Conservation (phyloP, 305 asterid species). For the Fraxinus velutina region DNA sequence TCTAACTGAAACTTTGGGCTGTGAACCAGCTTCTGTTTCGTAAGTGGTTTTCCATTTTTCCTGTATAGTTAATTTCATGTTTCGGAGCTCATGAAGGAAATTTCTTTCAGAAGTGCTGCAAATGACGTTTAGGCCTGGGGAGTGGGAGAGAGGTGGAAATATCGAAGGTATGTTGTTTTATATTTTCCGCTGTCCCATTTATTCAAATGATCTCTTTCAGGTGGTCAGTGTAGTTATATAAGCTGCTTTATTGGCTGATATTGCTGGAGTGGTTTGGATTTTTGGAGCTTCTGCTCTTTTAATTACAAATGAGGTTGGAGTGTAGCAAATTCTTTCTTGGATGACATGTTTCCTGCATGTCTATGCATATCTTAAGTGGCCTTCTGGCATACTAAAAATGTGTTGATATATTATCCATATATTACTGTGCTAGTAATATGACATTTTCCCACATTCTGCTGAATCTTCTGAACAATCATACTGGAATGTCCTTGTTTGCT, state of each 20-base stretch:
- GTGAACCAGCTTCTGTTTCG: background rate
- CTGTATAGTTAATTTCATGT: slow-evolving; percentile 8
- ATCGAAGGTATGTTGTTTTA: slow-evolving; percentile 51
- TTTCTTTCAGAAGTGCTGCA: slow-evolving; percentile 70
- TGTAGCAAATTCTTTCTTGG: slow-evolving; percentile 7
- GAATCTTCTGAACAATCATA: slow-evolving; percentile 5
- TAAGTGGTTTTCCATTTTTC: background rate
- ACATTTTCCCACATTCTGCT: background rate
- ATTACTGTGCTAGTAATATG: background rate
- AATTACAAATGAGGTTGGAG: slow-evolving; percentile 1
- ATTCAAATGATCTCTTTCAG: background rate
- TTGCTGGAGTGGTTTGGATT: slow-evolving; percentile 14
- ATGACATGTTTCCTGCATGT: slow-evolving; percentile 2
- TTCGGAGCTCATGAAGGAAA: slow-evolving; percentile 18
- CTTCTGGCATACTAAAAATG: background rate
- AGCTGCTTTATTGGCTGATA: slow-evolving; percentile 8
- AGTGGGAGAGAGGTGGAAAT: slow-evolving; percentile 57
- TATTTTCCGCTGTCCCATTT: slow-evolving; percentile 7
- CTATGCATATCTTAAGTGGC: background rate
- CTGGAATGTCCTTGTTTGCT: background rate
- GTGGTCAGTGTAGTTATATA: slow-evolving; percentile 6
- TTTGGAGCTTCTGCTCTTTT: slow-evolving; percentile 11
- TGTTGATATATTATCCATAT: background rate
- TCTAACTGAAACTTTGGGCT: slow-evolving; percentile 17
- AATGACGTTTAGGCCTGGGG: slow-evolving; percentile 51